Percentiles rank a stretch among this genome's conserved stretches.
Conservation (phyloP, 805 yeast genomes). For the Debaryomyces castellii region DNA sequence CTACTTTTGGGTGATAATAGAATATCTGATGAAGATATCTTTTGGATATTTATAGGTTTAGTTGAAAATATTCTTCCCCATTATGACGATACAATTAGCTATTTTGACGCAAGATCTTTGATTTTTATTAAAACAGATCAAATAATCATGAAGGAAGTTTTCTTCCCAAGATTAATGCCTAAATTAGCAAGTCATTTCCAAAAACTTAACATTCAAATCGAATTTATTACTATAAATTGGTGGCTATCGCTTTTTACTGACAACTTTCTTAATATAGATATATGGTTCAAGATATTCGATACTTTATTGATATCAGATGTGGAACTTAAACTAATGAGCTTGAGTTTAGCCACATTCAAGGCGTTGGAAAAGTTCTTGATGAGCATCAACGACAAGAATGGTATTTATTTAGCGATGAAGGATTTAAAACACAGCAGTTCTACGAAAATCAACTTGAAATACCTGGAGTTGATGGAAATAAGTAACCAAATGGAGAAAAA, state of each 20-base stretch:
- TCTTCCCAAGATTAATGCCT: conserved; percentile 40
- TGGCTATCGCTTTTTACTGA: conserved; percentile 55
- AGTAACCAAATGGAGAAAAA: conserved; percentile 14
- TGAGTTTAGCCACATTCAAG: conserved; percentile 36
- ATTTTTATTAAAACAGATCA: conserved; percentile 39
- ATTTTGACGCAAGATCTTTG: conserved; percentile 15
- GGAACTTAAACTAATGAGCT: conserved; percentile 32
- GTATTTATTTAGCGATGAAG: conserved; percentile 34
- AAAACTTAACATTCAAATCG: conserved; percentile 40
- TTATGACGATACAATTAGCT: conserved; percentile 31
- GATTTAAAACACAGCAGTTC: conserved; percentile 20
- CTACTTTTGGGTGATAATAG: conserved; percentile 33
- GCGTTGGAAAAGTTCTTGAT: conserved; percentile 32
- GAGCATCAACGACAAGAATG: conserved; percentile 21
- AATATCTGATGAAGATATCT: conserved; percentile 44
- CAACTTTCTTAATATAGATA: conserved; percentile 47
- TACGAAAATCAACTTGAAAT: conserved; percentile 17
- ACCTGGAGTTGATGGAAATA: conserved; percentile 17
- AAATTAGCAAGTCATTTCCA: conserved; percentile 35
- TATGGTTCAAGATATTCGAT: conserved; percentile 54
- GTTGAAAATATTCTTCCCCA: conserved; percentile 49
- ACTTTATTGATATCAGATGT: conserved; percentile 36
- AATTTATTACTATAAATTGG: conserved; percentile 55
- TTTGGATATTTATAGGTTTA: conserved; percentile 51
- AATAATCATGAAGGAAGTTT: conserved; percentile 26